Evolutionary conservation across 1,284 basidiomycete genomes (phyloP).

Genomic region (Tylopilus sp.): DNA sequence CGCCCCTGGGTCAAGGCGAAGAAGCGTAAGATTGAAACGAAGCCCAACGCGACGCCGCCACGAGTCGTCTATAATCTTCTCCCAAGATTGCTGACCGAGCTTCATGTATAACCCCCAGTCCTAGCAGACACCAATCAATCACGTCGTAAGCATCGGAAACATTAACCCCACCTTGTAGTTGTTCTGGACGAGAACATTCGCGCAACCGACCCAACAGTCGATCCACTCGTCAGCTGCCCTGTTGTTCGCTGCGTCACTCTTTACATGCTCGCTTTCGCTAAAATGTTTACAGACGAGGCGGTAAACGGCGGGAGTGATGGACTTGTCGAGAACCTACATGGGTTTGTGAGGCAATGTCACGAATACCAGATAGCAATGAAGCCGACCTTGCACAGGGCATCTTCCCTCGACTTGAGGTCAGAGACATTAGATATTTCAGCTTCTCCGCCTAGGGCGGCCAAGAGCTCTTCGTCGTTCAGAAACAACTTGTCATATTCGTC

Average conservation of each 20-base stretch:
- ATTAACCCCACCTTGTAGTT: conserved; percentile 45
- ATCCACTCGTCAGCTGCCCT: conserved; percentile 55
- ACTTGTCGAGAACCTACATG: conserved; percentile 52
- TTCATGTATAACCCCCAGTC: conserved; percentile 67
- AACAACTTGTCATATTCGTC: conserved; percentile 61
- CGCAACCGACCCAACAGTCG: conserved; percentile 79
- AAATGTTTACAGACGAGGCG: conserved; percentile 57
- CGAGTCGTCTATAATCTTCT: conserved; percentile 52
- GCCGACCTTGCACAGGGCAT: conserved; percentile 43
- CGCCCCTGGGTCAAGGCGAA: conserved; percentile 61
- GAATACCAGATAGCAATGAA: background rate
- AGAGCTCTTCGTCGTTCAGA: conserved; percentile 59
- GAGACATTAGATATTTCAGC: conserved; percentile 22
- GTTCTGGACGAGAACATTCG: conserved; percentile 64
- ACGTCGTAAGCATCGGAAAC: background rate
- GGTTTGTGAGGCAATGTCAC: background rate
- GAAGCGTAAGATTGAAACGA: conserved; percentile 65
- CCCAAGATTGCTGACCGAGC: conserved; percentile 60
- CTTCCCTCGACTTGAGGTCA: conserved; percentile 42
- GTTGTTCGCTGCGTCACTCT: conserved; percentile 31
- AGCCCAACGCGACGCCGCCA: conserved; percentile 66
- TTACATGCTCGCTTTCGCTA: conserved; percentile 36
- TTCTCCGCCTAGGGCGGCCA: conserved; percentile 50
- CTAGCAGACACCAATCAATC: conserved; percentile 35
- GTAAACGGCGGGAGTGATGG: conserved; percentile 62